phyloP scores from a whole-genome alignment of 176 grass and related monocot species.

The Urochloa ruziziensis region DNA sequence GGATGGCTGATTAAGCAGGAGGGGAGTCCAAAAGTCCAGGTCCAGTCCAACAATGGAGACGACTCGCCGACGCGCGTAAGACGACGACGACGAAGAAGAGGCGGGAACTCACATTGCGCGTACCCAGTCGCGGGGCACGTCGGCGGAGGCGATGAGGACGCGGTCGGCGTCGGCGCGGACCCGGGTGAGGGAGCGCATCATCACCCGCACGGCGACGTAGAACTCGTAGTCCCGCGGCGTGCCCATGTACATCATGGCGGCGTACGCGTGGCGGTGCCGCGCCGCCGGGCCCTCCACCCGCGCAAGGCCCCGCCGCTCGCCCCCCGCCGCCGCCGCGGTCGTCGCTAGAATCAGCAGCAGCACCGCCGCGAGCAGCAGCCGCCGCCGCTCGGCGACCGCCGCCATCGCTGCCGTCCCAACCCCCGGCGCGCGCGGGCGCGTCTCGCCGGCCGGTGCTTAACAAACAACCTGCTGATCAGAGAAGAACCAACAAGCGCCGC shows the following conservation, averaged over 20 bases:
- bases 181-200: slow-evolving; percentile 81
- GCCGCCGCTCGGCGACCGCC: not conserved
- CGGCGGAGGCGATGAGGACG: slow-evolving; percentile 88
- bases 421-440: not conserved
- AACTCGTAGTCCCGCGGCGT: slow-evolving; percentile 99
- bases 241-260: slow-evolving; percentile 99
- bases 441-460: not conserved
- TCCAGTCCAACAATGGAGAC: not conserved
- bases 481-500: not conserved
- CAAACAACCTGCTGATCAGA: not conserved
- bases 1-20: not conserved
- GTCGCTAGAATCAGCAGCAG: not conserved
- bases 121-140: slow-evolving; percentile 75
- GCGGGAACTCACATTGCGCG: slow-evolving; percentile 62
- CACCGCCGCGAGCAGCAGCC: not conserved
- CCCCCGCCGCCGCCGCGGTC: not conserved
- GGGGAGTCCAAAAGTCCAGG: not conserved
- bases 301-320: not conserved
- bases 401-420: slow-evolving; percentile 6
- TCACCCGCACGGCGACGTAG: slow-evolving; percentile 88
- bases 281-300: slow-evolving; percentile 17
- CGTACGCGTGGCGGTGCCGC: slow-evolving; percentile 71
- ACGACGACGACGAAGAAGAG: accelerated
- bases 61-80: too few relatives aligned
- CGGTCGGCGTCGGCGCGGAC: slow-evolving; percentile 79